phyloP scores from a whole-genome alignment of 2,329 filamentous ascomycete species.

The Beauveria caledonica region DNA sequence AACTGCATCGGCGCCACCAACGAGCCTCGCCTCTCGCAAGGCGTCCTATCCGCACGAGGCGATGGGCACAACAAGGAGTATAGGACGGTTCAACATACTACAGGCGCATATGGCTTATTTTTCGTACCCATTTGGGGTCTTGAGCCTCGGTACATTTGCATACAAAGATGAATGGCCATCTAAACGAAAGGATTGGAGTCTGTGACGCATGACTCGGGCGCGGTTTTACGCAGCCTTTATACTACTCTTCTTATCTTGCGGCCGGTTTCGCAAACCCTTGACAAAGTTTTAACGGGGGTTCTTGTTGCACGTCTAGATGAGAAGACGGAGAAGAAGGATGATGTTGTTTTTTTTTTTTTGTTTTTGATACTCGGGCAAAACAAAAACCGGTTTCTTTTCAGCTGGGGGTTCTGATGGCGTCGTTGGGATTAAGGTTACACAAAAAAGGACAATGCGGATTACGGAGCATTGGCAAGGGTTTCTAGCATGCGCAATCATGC shows the following conservation, averaged over 20 bases:
- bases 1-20: not conserved
- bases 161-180: not conserved
- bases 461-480: not conserved
- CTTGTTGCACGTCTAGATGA: not conserved
- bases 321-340: not conserved
- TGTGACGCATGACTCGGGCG: not conserved
- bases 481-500: conserved; percentile 1
- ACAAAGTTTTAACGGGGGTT: not conserved
- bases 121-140: not conserved
- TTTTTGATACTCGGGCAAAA: not conserved
- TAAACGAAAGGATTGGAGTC: not conserved
- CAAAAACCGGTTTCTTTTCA: not conserved
- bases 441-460: not conserved
- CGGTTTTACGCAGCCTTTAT: not conserved
- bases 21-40: not conserved
- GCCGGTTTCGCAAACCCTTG: not conserved
- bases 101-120: not conserved
- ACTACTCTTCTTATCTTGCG: not conserved
- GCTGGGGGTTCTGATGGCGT: not conserved
- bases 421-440: conserved; percentile 2
- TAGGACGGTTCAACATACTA: not conserved
- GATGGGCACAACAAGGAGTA: not conserved
- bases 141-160: not conserved
- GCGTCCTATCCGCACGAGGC: not conserved
- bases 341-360: not conserved